A percentile compares a stretch with the other conserved stretches of the same genome.
phyloP scores from a whole-genome alignment of 306 rosid genomes.

The Cicer chorassanicum region DNA sequence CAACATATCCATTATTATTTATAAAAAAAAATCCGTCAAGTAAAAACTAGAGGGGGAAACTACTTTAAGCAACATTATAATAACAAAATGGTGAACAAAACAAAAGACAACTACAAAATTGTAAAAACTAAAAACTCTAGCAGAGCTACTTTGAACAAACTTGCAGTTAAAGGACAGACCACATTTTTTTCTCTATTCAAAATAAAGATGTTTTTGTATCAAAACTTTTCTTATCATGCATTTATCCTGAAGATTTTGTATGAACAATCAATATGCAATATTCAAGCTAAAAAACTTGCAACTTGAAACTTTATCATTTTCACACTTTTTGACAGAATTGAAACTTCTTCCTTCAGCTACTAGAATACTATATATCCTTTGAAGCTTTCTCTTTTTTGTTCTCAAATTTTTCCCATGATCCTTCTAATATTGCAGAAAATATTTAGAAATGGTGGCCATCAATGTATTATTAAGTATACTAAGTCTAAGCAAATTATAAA shows the following conservation, averaged over 20 bases:
- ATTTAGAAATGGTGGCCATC: no score
- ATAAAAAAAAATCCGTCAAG: no score
- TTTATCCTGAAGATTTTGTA: no score
- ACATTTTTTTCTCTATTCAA: not conserved
- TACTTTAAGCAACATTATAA: constrained; percentile 2
- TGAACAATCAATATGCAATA: constrained; percentile 47
- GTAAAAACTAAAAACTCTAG: not conserved
- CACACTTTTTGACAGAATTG: constrained; percentile 57
- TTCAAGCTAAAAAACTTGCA: constrained; percentile 71
- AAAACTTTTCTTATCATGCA: not conserved
- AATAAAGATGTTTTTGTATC: constrained; percentile 36
- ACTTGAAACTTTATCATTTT: constrained; percentile 72
- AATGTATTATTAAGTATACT: no score
- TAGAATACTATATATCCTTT: constrained; percentile 49
- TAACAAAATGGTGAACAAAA: constrained; percentile 29
- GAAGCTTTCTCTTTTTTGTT: constrained; percentile 63
- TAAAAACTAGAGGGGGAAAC: no score
- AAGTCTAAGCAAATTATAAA: no score
- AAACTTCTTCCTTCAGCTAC: constrained; percentile 54
- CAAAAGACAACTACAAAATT: constrained; percentile 29
- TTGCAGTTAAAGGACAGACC: constrained; percentile 37
- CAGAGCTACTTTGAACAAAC: not conserved
- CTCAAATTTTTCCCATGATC: no score
- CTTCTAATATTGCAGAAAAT: no score
- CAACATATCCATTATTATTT: no score